Percentiles rank a stretch among this genome's conserved stretches.
phyloP scores from a whole-genome alignment of 768 basidiomycete genomes.

The Mycena filopes region DNA sequence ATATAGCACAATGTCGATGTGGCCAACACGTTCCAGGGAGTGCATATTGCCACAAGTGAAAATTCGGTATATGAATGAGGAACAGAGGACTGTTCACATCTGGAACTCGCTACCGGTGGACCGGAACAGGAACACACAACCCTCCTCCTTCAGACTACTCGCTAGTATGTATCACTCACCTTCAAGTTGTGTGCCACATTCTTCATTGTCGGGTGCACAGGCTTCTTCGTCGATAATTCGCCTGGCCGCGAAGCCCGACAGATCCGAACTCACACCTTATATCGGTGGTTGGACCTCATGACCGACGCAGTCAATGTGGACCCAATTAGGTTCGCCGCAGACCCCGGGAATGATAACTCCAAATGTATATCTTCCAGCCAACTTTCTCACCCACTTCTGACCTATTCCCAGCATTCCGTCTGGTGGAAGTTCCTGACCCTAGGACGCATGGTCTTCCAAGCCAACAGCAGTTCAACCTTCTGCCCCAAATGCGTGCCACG shows the following conservation, averaged over 20 bases:
- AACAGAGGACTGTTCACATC: background rate
- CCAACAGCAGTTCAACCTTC: no score
- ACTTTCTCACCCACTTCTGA: no score
- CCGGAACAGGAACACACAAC: no score
- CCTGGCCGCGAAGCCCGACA: background rate
- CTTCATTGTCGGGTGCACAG: background rate
- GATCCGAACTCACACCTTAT: background rate
- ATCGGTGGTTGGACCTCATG: background rate
- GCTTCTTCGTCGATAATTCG: background rate
- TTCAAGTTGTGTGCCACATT: no score
- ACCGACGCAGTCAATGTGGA: no score
- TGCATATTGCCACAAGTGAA: background rate
- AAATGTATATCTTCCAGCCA: no score
- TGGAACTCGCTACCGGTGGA: background rate
- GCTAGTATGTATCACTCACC: background rate
- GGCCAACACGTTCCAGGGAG: background rate
- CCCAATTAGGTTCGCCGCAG: no score
- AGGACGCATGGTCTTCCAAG: no score
- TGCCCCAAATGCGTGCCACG: no score
- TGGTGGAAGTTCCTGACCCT: no score
- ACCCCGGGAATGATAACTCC: no score
- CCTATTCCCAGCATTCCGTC: no score
- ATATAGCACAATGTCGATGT: background rate
- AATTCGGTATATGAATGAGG: background rate
- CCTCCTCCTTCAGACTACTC: background rate